Base-by-base conservation (phyloP, 2,329 filamentous ascomycete species). In the Xylariomycetidae sp. region DNA sequence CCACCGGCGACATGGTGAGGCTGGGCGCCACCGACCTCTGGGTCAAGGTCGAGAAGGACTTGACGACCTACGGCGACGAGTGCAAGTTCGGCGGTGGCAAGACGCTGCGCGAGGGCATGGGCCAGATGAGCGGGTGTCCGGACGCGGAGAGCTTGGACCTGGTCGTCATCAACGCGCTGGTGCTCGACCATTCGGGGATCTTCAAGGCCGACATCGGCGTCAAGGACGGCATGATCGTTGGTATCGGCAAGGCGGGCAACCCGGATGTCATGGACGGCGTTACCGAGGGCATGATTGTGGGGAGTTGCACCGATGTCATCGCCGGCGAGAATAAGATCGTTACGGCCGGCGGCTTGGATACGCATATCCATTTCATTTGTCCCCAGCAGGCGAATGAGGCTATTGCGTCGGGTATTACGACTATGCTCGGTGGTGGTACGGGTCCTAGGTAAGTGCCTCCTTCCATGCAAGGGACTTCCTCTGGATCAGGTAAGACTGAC, bases 201-300 rank as follows among this genome's bases (percentile, higher is more conserved):
- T 93, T 86, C 70, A 96, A 96, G 65, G 90, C 89, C 5, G 90
- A 96, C 58, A 94, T 96, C 54, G 90, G 90, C 18, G 80, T 96
- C 58, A 95, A 93, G 59, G 63, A 88, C 47, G 89, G 90, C 2
- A 57, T 83, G 24, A 95, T 96, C 50, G 80, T 82, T 18, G 90
- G 79, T 1, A 90, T 96, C 47, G 90, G 90, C 39, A 95, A 96
- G 62, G 87, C 90, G 12, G 90, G 90, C 14, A 96, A 95, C 52
- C 90, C 90, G n/a, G 90, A 96, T 60, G 78, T 94, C 29, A 95
- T 95, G 90, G 82, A 92, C 19, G 85, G 85, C 4, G 86, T 96
- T 6, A 70, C 82, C 38, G 68, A 77, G 0, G 72, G 79, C 35
- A 78, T 96, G 79, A 66, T 95, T 2, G 77, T 95, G 8, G 90